A percentile compares a stretch with the other conserved stretches of the same genome.
Evolutionary conservation across 257 asterid genomes (phyloP).

Genomic region (Rubia yunnanensis): DNA sequence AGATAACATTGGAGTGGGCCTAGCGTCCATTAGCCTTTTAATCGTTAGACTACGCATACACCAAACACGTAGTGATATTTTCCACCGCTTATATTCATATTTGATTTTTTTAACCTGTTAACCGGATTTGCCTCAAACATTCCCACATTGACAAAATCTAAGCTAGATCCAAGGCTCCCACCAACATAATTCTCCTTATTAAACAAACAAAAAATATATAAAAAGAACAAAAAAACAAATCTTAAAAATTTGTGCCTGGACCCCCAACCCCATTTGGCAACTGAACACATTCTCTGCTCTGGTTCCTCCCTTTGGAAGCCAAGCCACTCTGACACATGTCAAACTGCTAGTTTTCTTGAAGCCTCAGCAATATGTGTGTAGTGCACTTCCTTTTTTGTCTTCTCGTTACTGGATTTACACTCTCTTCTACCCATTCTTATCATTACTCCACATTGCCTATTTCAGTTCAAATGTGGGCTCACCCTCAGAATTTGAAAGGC

Average conservation of each 20-base stretch:
- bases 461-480: constrained; percentile 7
- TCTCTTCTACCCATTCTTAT: neutral
- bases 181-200: neutral
- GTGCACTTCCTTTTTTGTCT: neutral
- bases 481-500: neutral
- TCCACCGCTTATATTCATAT: too few relatives aligned
- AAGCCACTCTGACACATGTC: constrained; percentile 14
- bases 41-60: too few relatives aligned
- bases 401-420: constrained; percentile 13
- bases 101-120: neutral
- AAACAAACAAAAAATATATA: neutral
- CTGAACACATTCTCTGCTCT: constrained; percentile 10
- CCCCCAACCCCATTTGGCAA: constrained; percentile 10
- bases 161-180: too few relatives aligned
- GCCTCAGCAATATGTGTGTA: constrained; percentile 20
- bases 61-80: too few relatives aligned
- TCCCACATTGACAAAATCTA: neutral
- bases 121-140: neutral
- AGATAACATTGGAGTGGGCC: too few relatives aligned
- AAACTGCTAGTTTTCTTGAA: constrained; percentile 13
- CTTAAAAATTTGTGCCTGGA: neutral
- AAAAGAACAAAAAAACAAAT: neutral
- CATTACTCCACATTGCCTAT: neutral
- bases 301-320: constrained; percentile 27
- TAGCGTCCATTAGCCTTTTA: too few relatives aligned